Base-by-base conservation (phyloP, 257 asterid species). In the Petrea volubilis region DNA sequence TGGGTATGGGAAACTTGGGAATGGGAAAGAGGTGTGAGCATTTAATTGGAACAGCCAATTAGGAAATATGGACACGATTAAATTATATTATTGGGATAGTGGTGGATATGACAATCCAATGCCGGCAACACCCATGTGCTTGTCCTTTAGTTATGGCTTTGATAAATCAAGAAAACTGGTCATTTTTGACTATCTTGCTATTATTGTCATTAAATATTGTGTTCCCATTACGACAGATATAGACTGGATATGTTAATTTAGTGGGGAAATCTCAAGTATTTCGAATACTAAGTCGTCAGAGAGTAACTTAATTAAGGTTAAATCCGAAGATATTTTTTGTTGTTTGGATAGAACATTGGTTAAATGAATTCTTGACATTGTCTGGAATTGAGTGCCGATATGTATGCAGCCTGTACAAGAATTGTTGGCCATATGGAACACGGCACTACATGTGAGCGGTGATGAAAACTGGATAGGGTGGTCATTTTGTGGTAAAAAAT, bases 101-200 rank as follows among this genome's bases (percentile, higher is more conserved):
- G n/a, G 52, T 17, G n/a, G 64, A 72, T 12, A 23, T 49, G 60
- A 61, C 25, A 40, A 56, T 73, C 38, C 44, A 9, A 58, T 74
- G 79, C 79, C 86, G 76, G 84, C 82, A 67, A 70, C 60, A 53
- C 67, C 88, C 84, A 84, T 81, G 86, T 84, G 81, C 78, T 70
- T 52, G 31, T 69, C 72, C 75, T 46, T 44, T 17, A 40, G 71
- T 73, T 24, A 51, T 68, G 77, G 77, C 25, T 73, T 60, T 34
- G 43, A 38, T 2, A 8, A 60, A 47, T 55, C 47, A 6, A 63
- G 57, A 44, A 31, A 65, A 31, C 65, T 46, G 4, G 3, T 17
- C 40, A 79, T 36, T 10, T 28, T 33, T 40, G 56, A 64, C 74
- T 23, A 64, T 29, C 3, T 47, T 65, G 47, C 10, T 21, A 29